Evolutionary conservation across 106 monocot genomes (phyloP).

Genomic region (Alisma plantagoaquatica): DNA sequence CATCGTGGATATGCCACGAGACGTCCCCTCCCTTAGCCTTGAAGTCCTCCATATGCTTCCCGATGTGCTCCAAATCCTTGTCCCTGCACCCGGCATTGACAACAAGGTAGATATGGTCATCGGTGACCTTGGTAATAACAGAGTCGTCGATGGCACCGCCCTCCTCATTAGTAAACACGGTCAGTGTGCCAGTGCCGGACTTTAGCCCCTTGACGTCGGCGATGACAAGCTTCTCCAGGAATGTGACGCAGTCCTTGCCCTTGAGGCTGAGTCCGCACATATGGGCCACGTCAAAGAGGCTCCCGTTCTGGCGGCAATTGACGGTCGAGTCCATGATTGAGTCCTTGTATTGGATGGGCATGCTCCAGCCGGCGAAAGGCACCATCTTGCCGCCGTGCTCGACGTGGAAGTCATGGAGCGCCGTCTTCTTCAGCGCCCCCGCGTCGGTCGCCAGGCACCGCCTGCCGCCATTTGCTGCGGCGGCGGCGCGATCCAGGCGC

Average conservation of each 20-base stretch:
- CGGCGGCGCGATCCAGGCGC: constrained; percentile 14
- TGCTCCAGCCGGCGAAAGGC: constrained; percentile 95
- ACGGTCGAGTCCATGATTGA: constrained; percentile 95
- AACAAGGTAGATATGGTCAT: constrained; percentile 74
- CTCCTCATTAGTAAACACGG: constrained; percentile 89
- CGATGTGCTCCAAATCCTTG: constrained; percentile 89
- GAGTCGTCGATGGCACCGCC: constrained; percentile 95
- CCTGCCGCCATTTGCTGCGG: constrained; percentile 7
- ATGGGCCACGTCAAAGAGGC: constrained; percentile 96
- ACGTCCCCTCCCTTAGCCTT: constrained; percentile 74
- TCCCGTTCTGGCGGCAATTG: constrained; percentile 68
- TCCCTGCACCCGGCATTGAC: constrained; percentile 95
- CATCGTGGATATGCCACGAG: constrained; percentile 80
- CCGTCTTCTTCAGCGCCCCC: constrained; percentile 64
- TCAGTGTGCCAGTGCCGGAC: constrained; percentile 73
- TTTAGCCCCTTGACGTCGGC: constrained; percentile 69
- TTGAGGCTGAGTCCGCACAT: constrained; percentile 97
- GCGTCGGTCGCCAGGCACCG: constrained; percentile 17
- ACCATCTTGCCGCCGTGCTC: constrained; percentile 90
- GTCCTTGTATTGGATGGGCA: constrained; percentile 97
- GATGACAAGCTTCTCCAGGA: constrained; percentile 75
- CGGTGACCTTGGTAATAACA: constrained; percentile 75
- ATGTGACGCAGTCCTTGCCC: constrained; percentile 45
- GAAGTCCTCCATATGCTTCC: constrained; percentile 80
- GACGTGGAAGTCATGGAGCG: constrained; percentile 87